Evolutionary conservation across 1,284 basidiomycete genomes (phyloP), one percentile per base, ranked within the genome.

Genomic region (Tilletia setariae): DNA sequence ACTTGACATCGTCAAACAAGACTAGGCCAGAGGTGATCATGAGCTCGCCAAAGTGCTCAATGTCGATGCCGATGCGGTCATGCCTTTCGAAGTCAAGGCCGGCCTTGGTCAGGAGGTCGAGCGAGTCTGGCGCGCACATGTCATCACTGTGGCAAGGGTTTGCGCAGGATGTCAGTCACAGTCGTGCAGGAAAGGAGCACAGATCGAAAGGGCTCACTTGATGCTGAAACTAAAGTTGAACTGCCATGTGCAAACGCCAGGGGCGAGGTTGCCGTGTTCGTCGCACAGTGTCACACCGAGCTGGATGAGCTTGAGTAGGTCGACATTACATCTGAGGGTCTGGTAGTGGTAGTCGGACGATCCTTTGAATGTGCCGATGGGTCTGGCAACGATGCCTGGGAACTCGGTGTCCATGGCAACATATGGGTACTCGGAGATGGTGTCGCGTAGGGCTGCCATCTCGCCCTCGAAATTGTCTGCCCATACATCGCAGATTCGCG

Each of bases 361-460:
- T 0, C 94, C 95, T 83, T 93, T 94, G 86, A 97, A 98, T 46
- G 89, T 87, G 15, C 95, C 95, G 82, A 98, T 97, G 15, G 96
- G 95, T 21, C 96, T 88, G 9, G 95, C 96, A 51, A 99, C 95
- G 63, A 98, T 95, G 9, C 96, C 96, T 32, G 95, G 95, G 83
- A 98, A 98, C 84, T 98, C 96, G 71, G 96, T 98, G 83, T 98
- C 95, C 93, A 98, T 95, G 74, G 94, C 93, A 78, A 98, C 89
- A 84, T 90, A 97, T 7, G 94, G 92, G 85, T 94, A 96, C 77
- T 88, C 87, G 76, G 96, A 93, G 74, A 98, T 90, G 67, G 91
- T 85, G 64, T 90, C 88, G 68, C 95, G 89, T 68, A 98, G 89
- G 76, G 88, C 88, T 3, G 88, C 88, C 89, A 98, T 93, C 85